phyloP scores from a whole-genome alignment of 163 green algal genomes.

The Scenedesmus sp. region DNA sequence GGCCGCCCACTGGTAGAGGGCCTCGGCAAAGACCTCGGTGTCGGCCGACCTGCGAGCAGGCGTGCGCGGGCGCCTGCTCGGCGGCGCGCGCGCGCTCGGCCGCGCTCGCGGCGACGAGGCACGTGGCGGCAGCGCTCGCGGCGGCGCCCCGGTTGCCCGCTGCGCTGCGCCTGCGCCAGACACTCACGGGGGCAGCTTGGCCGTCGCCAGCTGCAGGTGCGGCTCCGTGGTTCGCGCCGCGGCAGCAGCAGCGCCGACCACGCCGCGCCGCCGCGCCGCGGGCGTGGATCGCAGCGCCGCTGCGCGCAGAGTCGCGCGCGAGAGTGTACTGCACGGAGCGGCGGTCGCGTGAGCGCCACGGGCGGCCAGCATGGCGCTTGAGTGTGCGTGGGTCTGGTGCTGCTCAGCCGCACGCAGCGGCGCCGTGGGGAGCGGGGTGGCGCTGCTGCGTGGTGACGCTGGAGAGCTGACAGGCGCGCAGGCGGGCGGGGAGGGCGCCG shows the following conservation, averaged over 20 bases:
- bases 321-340: too few relatives aligned
- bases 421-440: too few relatives aligned
- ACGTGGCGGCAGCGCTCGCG: too few relatives aligned
- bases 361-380: background rate
- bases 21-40: conserved; percentile 33
- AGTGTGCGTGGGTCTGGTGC: background rate
- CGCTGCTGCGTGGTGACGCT: too few relatives aligned
- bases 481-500: too few relatives aligned
- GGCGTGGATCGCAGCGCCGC: background rate
- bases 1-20: conserved; percentile 54
- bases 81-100: too few relatives aligned
- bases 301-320: background rate
- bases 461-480: too few relatives aligned
- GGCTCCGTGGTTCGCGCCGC: conserved; percentile 7
- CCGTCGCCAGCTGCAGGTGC: conserved; percentile 56
- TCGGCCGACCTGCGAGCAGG: background rate
- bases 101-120: too few relatives aligned
- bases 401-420: background rate
- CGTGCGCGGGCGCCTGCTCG: too few relatives aligned
- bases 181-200: conserved; percentile 49
- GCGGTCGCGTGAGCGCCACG: too few relatives aligned
- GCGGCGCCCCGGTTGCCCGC: too few relatives aligned
- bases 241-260: background rate
- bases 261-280: background rate
- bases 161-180: too few relatives aligned